Percentiles rank a stretch among this genome's conserved stretches.
These are phyloP conservation scores for Talaromyces sp. DNA, from an alignment of 2,329 filamentous ascomycete species.

Conservation along the genomic window DNA sequence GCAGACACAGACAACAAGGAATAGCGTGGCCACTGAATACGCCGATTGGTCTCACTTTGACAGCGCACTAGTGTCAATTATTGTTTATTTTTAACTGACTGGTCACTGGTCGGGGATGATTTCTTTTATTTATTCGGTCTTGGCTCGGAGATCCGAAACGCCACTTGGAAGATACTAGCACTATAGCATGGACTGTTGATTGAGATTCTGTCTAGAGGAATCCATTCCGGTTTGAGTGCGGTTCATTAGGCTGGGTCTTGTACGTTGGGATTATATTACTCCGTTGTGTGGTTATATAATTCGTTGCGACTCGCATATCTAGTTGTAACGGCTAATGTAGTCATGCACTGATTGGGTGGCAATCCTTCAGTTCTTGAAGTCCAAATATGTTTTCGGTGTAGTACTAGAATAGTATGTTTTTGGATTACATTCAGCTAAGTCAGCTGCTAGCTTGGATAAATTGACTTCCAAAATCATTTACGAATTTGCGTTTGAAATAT, in stretches of 20 bases:
- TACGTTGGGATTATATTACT: not conserved
- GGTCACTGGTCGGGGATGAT: not conserved
- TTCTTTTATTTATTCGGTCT: not conserved
- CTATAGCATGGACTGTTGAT: not conserved
- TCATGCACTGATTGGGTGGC: not conserved
- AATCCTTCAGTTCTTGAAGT: no score
- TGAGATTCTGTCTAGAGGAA: not conserved
- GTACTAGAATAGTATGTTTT: no score
- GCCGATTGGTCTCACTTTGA: not conserved
- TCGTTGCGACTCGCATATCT: not conserved
- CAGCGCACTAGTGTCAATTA: not conserved
- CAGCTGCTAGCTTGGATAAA: no score
- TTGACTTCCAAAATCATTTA: no score
- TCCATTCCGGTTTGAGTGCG: not conserved
- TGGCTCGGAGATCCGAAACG: not conserved
- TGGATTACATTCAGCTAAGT: no score
- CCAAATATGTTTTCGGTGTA: no score
- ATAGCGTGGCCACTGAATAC: not conserved
- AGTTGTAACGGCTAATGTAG: not conserved
- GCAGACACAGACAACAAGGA: not conserved
- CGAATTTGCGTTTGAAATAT: no score
- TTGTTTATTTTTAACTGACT: not conserved
- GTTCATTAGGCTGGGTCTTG: not conserved
- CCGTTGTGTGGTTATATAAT: not conserved
- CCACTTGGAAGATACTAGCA: not conserved